These are phyloP conservation scores for Adansonia gregorii DNA, from an alignment of 441 rosid genomes.

Conservation along the genomic window DNA sequence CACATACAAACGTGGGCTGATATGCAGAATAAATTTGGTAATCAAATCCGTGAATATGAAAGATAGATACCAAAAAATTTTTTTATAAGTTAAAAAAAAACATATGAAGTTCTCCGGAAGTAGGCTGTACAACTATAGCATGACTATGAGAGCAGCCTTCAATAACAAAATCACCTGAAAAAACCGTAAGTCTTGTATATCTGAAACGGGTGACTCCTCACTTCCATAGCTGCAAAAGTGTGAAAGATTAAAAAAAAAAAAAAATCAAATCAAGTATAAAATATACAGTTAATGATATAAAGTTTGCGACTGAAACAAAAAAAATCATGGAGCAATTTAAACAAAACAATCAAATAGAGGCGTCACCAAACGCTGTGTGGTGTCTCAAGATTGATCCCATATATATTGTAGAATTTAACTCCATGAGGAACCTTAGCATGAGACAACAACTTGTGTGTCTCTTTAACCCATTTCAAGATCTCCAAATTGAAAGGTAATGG, in stretches of 20 bases:
- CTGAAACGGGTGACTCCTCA: constrained; percentile 66
- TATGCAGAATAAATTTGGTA: constrained; percentile 22
- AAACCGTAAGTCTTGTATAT: constrained; percentile 56
- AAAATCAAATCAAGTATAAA: constrained; percentile 4
- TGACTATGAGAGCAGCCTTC: constrained; percentile 24
- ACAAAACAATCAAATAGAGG: constrained; percentile 25
- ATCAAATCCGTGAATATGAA: constrained; percentile 13
- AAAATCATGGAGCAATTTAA: constrained; percentile 1
- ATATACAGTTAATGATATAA: not conserved
- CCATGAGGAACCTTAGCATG: constrained; percentile 76
- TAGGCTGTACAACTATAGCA: not conserved
- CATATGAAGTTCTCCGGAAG: not conserved
- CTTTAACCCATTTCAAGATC: constrained; percentile 82
- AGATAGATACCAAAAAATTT: not conserved
- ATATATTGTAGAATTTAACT: constrained; percentile 93
- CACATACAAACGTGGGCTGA: constrained; percentile 83
- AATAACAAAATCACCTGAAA: constrained; percentile 53
- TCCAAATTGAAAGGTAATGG: constrained; percentile 86
- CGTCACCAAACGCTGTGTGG: constrained; percentile 91
- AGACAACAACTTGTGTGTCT: constrained; percentile 58
- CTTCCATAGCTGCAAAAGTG: constrained; percentile 78
- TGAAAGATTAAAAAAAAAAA: constrained; percentile 25
- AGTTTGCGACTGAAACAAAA: constrained; percentile 18
- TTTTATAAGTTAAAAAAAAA: not conserved
- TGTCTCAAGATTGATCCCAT: constrained; percentile 79